phyloP scores from a whole-genome alignment of 768 basidiomycete species.

The Pleurotus djamor region DNA sequence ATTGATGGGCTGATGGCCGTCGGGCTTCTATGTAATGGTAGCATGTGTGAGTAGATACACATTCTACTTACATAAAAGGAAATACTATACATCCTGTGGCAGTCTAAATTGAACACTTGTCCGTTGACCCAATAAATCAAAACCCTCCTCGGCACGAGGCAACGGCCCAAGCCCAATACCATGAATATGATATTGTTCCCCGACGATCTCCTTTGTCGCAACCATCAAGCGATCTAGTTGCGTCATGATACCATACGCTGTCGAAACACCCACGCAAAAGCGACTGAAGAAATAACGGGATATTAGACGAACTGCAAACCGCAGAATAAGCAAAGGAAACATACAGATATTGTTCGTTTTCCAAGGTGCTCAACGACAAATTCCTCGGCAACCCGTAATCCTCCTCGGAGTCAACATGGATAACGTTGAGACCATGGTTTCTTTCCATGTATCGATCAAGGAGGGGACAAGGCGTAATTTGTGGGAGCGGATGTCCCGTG shows the following conservation, averaged over 20 bases:
- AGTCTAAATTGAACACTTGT: conserved; percentile 14
- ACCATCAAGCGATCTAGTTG: conserved; percentile 78
- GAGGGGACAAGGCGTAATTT: conserved; percentile 80
- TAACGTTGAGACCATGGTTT: conserved; percentile 62
- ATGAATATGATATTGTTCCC: conserved; percentile 85
- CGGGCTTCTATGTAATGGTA: too few relatives aligned
- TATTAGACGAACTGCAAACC: not conserved
- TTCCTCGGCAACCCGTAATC: conserved; percentile 72
- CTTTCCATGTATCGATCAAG: conserved; percentile 44
- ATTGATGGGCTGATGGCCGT: too few relatives aligned
- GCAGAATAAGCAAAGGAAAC: conserved; percentile 21
- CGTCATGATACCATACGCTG: conserved; percentile 64
- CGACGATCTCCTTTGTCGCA: conserved; percentile 82
- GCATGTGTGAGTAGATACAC: too few relatives aligned
- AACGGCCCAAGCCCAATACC: conserved; percentile 44
- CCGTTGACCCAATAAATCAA: conserved; percentile 26
- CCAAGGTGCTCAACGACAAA: conserved; percentile 70
- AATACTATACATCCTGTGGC: conserved; percentile 6
- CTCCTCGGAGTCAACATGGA: conserved; percentile 70
- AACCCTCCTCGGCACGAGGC: conserved; percentile 15
- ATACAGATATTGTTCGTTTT: conserved; percentile 78
- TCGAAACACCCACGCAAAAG: conserved; percentile 74
- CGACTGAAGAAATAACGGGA: conserved; percentile 31
- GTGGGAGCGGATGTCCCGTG: conserved; percentile 74
- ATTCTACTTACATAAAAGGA: not conserved